Conservation (phyloP, 805 yeast species). For the Candida tammaniensis region DNA sequence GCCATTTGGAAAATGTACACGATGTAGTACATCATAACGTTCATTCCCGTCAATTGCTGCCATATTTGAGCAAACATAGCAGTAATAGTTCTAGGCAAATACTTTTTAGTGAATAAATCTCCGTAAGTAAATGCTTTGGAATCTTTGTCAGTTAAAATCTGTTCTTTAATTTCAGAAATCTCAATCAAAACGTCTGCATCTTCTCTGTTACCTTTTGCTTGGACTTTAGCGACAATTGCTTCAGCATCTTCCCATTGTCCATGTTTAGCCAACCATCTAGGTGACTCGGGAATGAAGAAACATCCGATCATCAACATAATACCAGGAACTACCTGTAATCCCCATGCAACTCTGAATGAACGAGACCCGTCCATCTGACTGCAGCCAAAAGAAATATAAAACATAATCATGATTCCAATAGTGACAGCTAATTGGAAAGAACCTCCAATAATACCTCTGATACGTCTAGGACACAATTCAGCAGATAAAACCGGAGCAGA, state of each 20-base stretch:
- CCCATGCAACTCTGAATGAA: constrained; percentile 36
- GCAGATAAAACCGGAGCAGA: constrained; percentile 62
- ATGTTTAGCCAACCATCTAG: constrained; percentile 32
- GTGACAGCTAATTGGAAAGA: constrained; percentile 59
- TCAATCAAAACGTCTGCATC: constrained; percentile 28
- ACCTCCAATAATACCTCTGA: constrained; percentile 57
- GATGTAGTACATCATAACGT: constrained; percentile 65
- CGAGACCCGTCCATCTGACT: constrained; percentile 34
- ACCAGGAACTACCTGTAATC: constrained; percentile 28
- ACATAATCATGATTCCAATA: constrained; percentile 57
- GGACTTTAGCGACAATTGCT: constrained; percentile 25
- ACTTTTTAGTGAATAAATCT: constrained; percentile 48
- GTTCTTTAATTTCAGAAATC: constrained; percentile 32
- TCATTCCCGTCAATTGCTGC: constrained; percentile 64
- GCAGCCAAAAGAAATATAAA: constrained; percentile 50
- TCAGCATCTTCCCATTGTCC: constrained; percentile 30
- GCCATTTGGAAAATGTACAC: constrained; percentile 64
- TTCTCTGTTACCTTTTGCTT: constrained; percentile 24
- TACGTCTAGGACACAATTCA: constrained; percentile 55
- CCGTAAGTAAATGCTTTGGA: constrained; percentile 40
- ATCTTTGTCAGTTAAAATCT: constrained; percentile 48
- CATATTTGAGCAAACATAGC: constrained; percentile 53
- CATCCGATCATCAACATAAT: constrained; percentile 20
- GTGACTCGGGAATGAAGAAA: constrained; percentile 30
- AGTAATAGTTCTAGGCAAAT: constrained; percentile 44